Conservation (phyloP, 106 monocot genomes). For the Dendrobium huoshanense region DNA sequence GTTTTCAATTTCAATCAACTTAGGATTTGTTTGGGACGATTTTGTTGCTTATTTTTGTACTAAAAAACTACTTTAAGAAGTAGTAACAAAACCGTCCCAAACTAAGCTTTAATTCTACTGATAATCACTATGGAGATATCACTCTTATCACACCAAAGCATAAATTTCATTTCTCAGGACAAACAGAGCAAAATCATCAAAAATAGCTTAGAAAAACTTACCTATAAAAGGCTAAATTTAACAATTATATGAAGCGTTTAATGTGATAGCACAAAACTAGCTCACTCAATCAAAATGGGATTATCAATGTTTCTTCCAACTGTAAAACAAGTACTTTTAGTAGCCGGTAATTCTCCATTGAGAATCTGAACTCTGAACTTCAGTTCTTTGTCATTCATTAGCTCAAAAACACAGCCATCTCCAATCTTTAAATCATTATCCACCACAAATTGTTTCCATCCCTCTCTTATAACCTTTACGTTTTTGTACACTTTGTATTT, state of each 20-base stretch:
- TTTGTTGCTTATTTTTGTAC: no score
- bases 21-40: no score
- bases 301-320: not conserved
- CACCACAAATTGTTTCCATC: conserved; percentile 35
- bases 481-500: conserved; percentile 19
- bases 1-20: no score
- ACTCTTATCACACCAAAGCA: not conserved
- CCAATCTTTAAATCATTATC: conserved; percentile 45
- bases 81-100: no score
- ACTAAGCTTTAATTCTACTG: not conserved
- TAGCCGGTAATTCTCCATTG: conserved; percentile 12
- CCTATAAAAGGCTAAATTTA: not conserved
- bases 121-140: not conserved
- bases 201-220: not conserved
- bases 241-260: not conserved
- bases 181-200: not conserved
- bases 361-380: conserved; percentile 42
- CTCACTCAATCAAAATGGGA: not conserved
- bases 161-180: not conserved
- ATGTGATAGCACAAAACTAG: not conserved
- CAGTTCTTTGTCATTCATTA: conserved; percentile 25
- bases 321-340: not conserved
- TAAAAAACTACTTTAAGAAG: not conserved
- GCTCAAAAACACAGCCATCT: conserved; percentile 57
- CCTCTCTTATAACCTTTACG: conserved; percentile 8